These are phyloP conservation scores for Pseudoperonospora humuli DNA, from an alignment of 352 stramenopile genomes.

Conservation along the genomic window DNA sequence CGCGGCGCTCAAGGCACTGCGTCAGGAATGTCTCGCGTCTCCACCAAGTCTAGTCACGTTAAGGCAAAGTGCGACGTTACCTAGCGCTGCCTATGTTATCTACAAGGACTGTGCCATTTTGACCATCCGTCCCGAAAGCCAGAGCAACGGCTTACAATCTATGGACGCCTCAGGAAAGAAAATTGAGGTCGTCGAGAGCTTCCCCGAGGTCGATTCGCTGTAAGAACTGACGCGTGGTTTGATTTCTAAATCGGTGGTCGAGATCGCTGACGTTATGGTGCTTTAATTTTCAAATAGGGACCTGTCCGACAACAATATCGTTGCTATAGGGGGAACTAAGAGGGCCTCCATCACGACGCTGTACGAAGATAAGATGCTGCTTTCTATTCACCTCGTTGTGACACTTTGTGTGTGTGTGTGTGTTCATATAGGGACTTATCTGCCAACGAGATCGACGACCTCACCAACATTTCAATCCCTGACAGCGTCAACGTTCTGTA, in stretches of 20 bases:
- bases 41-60: slow-evolving; percentile 18
- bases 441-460: slow-evolving; percentile 12
- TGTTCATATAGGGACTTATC: slow-evolving; percentile 20
- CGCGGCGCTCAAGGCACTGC: slow-evolving; percentile 17
- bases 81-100: slow-evolving; percentile 22
- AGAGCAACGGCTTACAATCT: slow-evolving; percentile 21
- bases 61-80: slow-evolving; percentile 17
- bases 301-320: slow-evolving; percentile 20
- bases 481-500: slow-evolving; percentile 18
- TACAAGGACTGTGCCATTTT: slow-evolving; percentile 26
- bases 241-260: neutral
- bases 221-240: slow-evolving; percentile 2
- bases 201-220: slow-evolving; percentile 21
- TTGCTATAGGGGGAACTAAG: slow-evolving; percentile 5
- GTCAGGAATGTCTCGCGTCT: slow-evolving; percentile 19
- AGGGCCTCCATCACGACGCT: slow-evolving; percentile 10
- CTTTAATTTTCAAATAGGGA: slow-evolving; percentile 10
- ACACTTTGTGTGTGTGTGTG: slow-evolving; percentile 2
- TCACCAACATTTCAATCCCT: slow-evolving; percentile 21
- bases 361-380: slow-evolving; percentile 6
- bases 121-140: slow-evolving; percentile 14
- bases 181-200: slow-evolving; percentile 21
- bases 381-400: neutral
- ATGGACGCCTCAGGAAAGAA: slow-evolving; percentile 24
- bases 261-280: neutral